Base-by-base conservation (phyloP, 352 stramenopile genomes). In the Pythium sp. region DNA sequence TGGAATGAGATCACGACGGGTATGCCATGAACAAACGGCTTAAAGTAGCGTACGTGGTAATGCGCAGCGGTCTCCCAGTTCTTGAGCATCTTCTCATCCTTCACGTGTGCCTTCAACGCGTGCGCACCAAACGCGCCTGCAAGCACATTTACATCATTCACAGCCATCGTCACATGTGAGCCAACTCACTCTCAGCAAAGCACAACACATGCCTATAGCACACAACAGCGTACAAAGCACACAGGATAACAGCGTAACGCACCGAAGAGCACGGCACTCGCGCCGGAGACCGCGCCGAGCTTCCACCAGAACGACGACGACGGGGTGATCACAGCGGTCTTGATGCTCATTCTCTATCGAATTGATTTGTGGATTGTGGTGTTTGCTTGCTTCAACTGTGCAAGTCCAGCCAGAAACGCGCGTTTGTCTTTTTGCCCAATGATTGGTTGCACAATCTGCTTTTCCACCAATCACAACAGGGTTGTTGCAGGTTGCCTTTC, bases 21-120 rank as follows among this genome's bases (percentile, higher is more conserved):
- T 24, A 24, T 11, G 18, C 0, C 1, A 7, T 30, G 20, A 34
- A 58, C 12, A 34, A 20, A 5, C n/a, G n/a, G 22, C n/a, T 28
- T 15, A 15, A 58, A 58, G 14, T 3, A 70, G 20, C 56, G 60
- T 68, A 93, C 81, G n/a, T 95, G 87, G 68, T 95, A 95, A 36
- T 93, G 81, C 0, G 87, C 77, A 1, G 84, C 87, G 0, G 86
- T 94, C 65, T 93, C 83, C 87, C 87, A 95, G 69, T 84, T 93
- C 78, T 95, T 94, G 68, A 93, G 72, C 69, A 93, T 76, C 68
- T 91, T 82, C 28, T 84, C 82, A 60, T 95, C 84, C 66, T 81
- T 90, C 36, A 94, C 76, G 43, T 69, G 76, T 32, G 72, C 72
- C 73, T 93, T 79, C 51, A 95, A 72, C 15, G 73, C 86, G 58